Evolutionary conservation across 139 green algal species (phyloP).

Genomic region (Picochlorum sp.): DNA sequence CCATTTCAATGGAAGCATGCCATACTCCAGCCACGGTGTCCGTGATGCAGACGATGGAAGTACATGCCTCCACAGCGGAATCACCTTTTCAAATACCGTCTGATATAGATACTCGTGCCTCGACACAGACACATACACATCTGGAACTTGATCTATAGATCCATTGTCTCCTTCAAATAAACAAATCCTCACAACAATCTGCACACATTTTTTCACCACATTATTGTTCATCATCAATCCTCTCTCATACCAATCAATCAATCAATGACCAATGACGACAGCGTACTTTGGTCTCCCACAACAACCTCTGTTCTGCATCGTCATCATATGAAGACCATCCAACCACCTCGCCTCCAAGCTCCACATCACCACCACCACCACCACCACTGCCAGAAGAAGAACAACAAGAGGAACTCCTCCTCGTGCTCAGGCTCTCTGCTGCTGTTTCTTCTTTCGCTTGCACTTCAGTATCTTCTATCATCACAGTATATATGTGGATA

Average conservation of each 20-base stretch:
- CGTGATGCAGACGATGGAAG: slow-evolving; percentile 23
- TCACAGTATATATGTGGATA: too few relatives aligned
- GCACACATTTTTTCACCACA: background rate
- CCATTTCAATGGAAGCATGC: slow-evolving; percentile 43
- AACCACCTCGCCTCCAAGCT: background rate
- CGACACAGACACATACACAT: slow-evolving; percentile 27
- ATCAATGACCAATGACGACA: too few relatives aligned
- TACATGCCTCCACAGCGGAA: slow-evolving; percentile 40
- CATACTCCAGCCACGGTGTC: slow-evolving; percentile 45
- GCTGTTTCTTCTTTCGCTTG: too few relatives aligned
- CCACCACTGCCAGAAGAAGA: background rate
- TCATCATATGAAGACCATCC: background rate
- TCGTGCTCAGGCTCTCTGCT: too few relatives aligned
- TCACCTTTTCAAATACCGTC: slow-evolving; percentile 18
- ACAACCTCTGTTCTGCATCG: background rate
- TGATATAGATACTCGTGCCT: slow-evolving; percentile 37
- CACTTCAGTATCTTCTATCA: too few relatives aligned
- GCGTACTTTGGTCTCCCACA: slow-evolving; percentile 5
- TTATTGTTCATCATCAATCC: too few relatives aligned
- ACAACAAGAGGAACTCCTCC: too few relatives aligned
- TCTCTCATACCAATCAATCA: too few relatives aligned
- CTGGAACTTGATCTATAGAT: slow-evolving; percentile 14
- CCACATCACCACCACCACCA: background rate
- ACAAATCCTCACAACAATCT: slow-evolving; percentile 19
- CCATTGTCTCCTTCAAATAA: slow-evolving; percentile 23